Base-by-base conservation (phyloP, 495 filamentous ascomycete species). In the Alectoria sarmentosa region DNA sequence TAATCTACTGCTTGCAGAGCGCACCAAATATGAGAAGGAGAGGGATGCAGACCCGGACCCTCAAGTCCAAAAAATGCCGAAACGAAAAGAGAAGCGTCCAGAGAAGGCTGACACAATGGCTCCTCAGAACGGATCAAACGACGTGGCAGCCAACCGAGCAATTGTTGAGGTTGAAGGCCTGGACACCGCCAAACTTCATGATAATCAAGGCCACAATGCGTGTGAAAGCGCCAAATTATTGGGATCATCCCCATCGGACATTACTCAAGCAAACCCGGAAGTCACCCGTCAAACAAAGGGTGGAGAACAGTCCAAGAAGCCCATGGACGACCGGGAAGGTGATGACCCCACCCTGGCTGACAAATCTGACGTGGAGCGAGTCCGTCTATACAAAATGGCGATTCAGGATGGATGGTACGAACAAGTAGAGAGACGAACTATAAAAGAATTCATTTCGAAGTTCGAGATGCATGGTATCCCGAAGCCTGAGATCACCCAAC, bases 1-100 rank as follows among this genome's bases (percentile, higher is more conserved):
- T 21, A 46, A 66, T 6, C 77, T 76, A 21, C 76, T 91, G 4
- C 62, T 78, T n/a, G 77, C 81, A 41, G 84, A 83, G 60, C 78
- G 86, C 38, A 66, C 71, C 28, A 87, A 84, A 66, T 88, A 87
- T 83, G 86, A 86, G 60, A 78, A 67, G 26, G 72, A 69, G 41
- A 61, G 41, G 32, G 65, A 65, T 39, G 56, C 64, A 42, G 14
- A 46, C 10, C 52, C 49, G 10, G 13, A 9, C 15, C 39, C 36
- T 1, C 60, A 62, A 60, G 23, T 32, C 39, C 58, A 37, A 46
- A 60, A 49, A 46, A 65, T 44, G 34, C 41, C 30, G 32, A 61
- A 37, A n/a, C 3, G 38, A 39, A 38, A 46, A 41, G 55, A 48
- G 52, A 23, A n/a, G 42, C 23, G 19, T 19, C 30, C 15, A n/a